These are phyloP conservation scores for Serendipita sp. DNA, from an alignment of 768 basidiomycete genomes.

Conservation along the genomic window DNA sequence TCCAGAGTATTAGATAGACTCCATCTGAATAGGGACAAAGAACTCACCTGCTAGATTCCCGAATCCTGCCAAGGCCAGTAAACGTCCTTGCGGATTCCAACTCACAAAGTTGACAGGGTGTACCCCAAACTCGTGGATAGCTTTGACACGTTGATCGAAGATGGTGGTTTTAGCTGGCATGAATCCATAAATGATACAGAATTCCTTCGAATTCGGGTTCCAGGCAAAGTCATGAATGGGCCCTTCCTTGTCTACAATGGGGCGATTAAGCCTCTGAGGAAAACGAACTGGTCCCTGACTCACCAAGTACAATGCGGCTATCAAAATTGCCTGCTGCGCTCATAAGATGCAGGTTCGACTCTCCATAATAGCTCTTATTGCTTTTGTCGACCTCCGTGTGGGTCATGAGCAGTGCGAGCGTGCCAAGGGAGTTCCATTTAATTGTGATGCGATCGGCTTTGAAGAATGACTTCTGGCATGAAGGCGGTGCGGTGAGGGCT, in stretches of 20 bases:
- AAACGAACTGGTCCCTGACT: conserved; percentile 5
- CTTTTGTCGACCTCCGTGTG: conserved; percentile 95
- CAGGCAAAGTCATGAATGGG: conserved; percentile 94
- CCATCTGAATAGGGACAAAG: not conserved
- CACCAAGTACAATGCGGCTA: conserved; percentile 49
- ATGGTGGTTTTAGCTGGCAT: conserved; percentile 92
- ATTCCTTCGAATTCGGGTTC: conserved; percentile 95
- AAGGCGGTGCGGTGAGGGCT: conserved; percentile 39
- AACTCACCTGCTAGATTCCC: conserved; percentile 59
- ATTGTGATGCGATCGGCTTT: conserved; percentile 86
- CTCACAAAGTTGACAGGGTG: conserved; percentile 83
- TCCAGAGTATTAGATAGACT: not conserved
- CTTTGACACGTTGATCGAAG: conserved; percentile 80
- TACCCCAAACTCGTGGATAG: conserved; percentile 79
- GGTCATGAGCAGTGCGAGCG: conserved; percentile 78
- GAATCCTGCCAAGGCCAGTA: conserved; percentile 84
- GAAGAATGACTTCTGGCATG: conserved; percentile 80
- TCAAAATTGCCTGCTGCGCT: conserved; percentile 89
- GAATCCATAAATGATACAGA: conserved; percentile 91
- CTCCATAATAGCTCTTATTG: conserved; percentile 96
- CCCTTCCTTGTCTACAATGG: conserved; percentile 74
- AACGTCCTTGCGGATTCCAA: conserved; percentile 85
- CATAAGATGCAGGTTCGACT: conserved; percentile 87
- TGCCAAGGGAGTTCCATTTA: conserved; percentile 94
- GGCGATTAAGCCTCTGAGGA: conserved; percentile 14